Base-by-base conservation (phyloP, 2,329 filamentous ascomycete genomes). In the Talaromyces rugulosus region DNA sequence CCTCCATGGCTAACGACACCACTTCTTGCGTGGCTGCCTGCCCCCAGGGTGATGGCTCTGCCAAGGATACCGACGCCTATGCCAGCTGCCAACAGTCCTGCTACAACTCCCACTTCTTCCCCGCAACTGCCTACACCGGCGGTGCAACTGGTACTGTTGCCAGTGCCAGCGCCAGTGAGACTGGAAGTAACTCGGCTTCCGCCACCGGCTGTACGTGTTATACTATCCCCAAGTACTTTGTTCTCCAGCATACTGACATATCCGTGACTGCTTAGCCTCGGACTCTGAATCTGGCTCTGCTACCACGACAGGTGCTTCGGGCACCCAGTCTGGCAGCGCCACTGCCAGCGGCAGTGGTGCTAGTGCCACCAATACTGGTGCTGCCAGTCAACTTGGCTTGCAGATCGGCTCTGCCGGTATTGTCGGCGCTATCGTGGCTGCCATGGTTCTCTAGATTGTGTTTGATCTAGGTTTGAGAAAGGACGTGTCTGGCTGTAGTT, bases 21-120 rank as follows among this genome's bases (percentile, higher is more conserved):
- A 83, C 76, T 69, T 72, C 77, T 56, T 85, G 83, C 67, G 82
- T 81, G 54, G 76, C 76, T 53, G 75, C 78, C 59, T 85, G 83
- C 71, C 78, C 81, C 61, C 81, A 85, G 75, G 83, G 83, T 60
- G 76, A 78, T 65, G 82, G 82, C 52, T 75, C 78, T 33, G 70
- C 77, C 3, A 71, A 70, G 12, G 81, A 79, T 63, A 81, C 78
- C 36, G 65, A 78, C 58, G 72, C 72, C 62, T 85, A 80, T 66
- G 75, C 77, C 63, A 65, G 75, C 55, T 85, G 83, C 71, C 76
- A 81, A 68, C 73, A 79, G 58, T 68, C 70, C 62, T 85, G 83
- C 75, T 81, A 80, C 72, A 75, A 70, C 70, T 78, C 74, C 64
- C 72, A 79, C 68, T 84, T 81, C 76, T 78, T 82, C 69, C 76